These are phyloP conservation scores for Hibiscus syriacus DNA, from an alignment of 345 rosid genomes.

Conservation along the genomic window DNA sequence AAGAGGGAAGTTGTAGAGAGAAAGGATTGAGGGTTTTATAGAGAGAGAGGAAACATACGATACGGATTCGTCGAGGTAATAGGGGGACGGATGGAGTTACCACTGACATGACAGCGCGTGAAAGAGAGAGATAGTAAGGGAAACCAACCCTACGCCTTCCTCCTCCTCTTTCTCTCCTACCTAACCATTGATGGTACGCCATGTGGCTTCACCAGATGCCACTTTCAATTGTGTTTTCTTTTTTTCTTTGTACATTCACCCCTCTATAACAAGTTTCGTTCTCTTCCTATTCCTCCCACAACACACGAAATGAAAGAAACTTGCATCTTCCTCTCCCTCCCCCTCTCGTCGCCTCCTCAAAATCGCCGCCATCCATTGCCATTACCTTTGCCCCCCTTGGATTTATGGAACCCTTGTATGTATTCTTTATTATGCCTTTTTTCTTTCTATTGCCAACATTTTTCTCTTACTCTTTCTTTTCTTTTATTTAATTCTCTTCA, in stretches of 20 bases:
- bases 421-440: too few relatives aligned
- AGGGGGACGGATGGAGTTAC: conserved; percentile 61
- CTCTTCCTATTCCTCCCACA: conserved; percentile 1
- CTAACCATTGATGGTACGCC: conserved; percentile 41
- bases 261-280: neutral
- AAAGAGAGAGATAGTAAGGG: conserved; percentile 23
- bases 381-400: neutral
- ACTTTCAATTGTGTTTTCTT: neutral
- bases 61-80: conserved; percentile 82
- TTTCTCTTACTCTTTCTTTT: too few relatives aligned
- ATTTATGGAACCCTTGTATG: neutral
- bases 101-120: conserved; percentile 74
- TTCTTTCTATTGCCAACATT: too few relatives aligned
- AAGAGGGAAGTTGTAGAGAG: conserved; percentile 3
- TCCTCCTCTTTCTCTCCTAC: conserved; percentile 25
- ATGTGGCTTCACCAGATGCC: conserved; percentile 41
- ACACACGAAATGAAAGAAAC: neutral
- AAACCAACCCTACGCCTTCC: conserved; percentile 9
- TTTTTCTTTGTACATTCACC: too few relatives aligned
- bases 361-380: conserved; percentile 6
- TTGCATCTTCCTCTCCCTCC: too few relatives aligned
- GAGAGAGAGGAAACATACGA: conserved; percentile 40
- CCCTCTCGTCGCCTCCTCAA: neutral
- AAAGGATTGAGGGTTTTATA: conserved; percentile 1
- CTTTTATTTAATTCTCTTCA: too few relatives aligned